A percentile compares a stretch with the other conserved stretches of the same genome.
phyloP scores from a whole-genome alignment of 2,329 filamentous ascomycete genomes.

The Mycosphaerelloides madeirae region DNA sequence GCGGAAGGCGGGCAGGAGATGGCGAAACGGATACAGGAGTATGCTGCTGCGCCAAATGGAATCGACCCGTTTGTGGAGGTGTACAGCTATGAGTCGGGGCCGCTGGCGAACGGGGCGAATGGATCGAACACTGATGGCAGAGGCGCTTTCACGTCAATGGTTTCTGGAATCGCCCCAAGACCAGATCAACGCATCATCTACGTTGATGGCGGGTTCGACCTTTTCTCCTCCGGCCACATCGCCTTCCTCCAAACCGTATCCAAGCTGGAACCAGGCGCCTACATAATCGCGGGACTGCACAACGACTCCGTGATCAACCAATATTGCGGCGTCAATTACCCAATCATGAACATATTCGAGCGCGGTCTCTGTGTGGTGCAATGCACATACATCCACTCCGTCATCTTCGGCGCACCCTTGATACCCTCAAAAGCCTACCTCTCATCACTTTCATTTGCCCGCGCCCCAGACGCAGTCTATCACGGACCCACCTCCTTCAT shows the following conservation, averaged over 20 bases:
- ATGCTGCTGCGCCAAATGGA: constrained; percentile 82
- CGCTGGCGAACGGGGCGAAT: constrained; percentile 3
- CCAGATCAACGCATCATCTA: constrained; percentile 84
- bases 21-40: constrained; percentile 72
- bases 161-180: constrained; percentile 65
- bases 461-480: constrained; percentile 70
- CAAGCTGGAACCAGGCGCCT: constrained; percentile 69
- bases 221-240: constrained; percentile 96
- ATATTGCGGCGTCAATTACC: constrained; percentile 97
- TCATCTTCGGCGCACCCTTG: constrained; percentile 88
- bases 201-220: constrained; percentile 92
- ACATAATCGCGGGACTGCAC: constrained; percentile 89
- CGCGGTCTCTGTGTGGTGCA: constrained; percentile 91
- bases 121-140: background rate
- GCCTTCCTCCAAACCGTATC: constrained; percentile 82
- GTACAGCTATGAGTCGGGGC: constrained; percentile 63
- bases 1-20: constrained; percentile 62
- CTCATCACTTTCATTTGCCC: constrained; percentile 59
- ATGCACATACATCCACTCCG: constrained; percentile 85
- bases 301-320: constrained; percentile 92
- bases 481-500: constrained; percentile 96
- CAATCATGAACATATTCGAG: constrained; percentile 99
- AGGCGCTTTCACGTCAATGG: constrained; percentile 48
- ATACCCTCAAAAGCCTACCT: constrained; percentile 77
- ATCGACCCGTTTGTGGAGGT: constrained; percentile 74